A percentile compares a stretch with the other conserved stretches of the same genome.
These are phyloP conservation scores for Rhododendron henanense DNA, from an alignment of 148 eudicot genomes.

Conservation along the genomic window DNA sequence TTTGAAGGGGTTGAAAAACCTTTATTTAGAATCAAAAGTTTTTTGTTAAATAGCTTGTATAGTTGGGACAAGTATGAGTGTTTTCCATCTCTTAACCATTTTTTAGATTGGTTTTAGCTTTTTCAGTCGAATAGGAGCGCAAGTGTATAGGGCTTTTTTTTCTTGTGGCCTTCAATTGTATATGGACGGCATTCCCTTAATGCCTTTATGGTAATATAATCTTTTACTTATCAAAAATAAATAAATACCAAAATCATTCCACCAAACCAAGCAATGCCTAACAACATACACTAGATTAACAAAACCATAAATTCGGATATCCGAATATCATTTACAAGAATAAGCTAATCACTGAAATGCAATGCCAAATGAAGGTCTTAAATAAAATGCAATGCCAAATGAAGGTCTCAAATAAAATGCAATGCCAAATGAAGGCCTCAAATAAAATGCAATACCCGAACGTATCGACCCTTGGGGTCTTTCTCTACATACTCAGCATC, in stretches of 20 bases:
- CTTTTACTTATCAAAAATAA: too few relatives aligned
- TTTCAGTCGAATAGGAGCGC: too few relatives aligned
- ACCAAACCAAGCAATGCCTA: neutral
- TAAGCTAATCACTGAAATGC: neutral
- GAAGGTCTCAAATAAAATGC: neutral
- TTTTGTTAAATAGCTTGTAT: too few relatives aligned
- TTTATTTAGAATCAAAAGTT: too few relatives aligned
- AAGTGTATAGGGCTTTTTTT: too few relatives aligned
- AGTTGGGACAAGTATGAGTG: too few relatives aligned
- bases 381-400: neutral
- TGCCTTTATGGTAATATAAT: too few relatives aligned
- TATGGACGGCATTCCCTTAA: too few relatives aligned
- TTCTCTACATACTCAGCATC: conserved; percentile 55
- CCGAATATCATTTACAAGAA: neutral
- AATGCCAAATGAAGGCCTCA: neutral
- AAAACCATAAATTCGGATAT: neutral
- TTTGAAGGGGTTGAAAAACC: too few relatives aligned
- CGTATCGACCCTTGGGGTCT: conserved; percentile 67
- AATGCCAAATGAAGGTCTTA: neutral
- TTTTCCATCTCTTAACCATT: too few relatives aligned
- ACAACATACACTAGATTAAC: neutral
- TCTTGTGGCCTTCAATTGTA: too few relatives aligned
- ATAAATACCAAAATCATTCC: neutral
- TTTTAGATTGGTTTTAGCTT: too few relatives aligned
- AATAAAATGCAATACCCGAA: conserved; percentile 51